Percentiles rank a stretch among this genome's conserved stretches.
Evolutionary conservation across 805 yeast genomes (phyloP).

Genomic region (Metschnikowia arizonensis): DNA sequence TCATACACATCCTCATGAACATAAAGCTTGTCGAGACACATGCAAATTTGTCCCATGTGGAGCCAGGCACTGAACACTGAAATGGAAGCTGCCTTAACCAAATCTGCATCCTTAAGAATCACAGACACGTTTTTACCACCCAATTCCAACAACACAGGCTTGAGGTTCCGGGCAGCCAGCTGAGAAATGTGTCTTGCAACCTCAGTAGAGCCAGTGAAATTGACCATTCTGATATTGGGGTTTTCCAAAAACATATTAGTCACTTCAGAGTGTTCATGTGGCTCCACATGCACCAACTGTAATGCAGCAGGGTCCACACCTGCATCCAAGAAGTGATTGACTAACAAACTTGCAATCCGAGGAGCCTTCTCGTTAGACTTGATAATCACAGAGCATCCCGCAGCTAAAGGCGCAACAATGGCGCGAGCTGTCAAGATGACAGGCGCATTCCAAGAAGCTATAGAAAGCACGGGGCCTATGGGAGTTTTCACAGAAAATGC

Average conservation of each 20-base stretch:
- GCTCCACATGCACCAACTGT: constrained; percentile 30
- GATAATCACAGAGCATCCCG: constrained; percentile 45
- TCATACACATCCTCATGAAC: constrained; percentile 35
- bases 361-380: constrained; percentile 43
- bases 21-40: constrained; percentile 40
- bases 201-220: constrained; percentile 45
- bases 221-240: constrained; percentile 30
- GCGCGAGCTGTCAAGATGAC: constrained; percentile 37
- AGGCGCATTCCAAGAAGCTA: constrained; percentile 51
- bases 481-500: constrained; percentile 36
- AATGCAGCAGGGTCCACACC: constrained; percentile 38
- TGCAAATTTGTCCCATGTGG: constrained; percentile 47
- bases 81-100: constrained; percentile 26
- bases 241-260: constrained; percentile 26
- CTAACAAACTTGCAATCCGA: constrained; percentile 26
- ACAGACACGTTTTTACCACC: constrained; percentile 44
- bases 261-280: constrained; percentile 23
- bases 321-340: constrained; percentile 31
- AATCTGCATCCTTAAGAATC: constrained; percentile 31
- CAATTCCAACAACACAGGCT: constrained; percentile 41
- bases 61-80: constrained; percentile 36
- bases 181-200: constrained; percentile 37
- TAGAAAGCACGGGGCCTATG: constrained; percentile 43
- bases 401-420: constrained; percentile 42
- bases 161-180: constrained; percentile 33